Evolutionary conservation across 148 eudicot genomes (phyloP), one percentile per base, ranked within the genome.

Genomic region (Suaeda aralocaspica): DNA sequence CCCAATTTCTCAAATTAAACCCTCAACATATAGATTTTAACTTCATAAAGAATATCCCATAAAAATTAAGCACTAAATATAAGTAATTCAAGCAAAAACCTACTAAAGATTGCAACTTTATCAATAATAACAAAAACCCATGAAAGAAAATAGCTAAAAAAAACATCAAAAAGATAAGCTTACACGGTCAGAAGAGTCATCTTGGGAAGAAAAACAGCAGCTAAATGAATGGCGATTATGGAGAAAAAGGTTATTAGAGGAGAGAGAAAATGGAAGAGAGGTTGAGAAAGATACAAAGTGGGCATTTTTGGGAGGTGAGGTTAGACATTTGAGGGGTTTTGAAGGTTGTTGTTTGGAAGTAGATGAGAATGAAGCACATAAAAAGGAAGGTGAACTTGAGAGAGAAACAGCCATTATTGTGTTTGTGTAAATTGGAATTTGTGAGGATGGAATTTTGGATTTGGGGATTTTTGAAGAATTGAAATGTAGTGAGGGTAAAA

Each of bases 331-430:
- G 41, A 28, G 10, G 42, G 75, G 46, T 56, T 14, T 42, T 58
- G 33, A 44, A 65, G 50, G 42, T 67, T 68, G 70, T 24, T 65
- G 67, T 42, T n/a, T n/a, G n/a, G n/a, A n/a, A n/a, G 72, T 24
- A 31, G 69, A 16, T 44, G 67, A 58, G 46, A 59, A 49, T 29
- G 74, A 57, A 59, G 74, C 46, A 39, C 48, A 64, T 3, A 78
- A 29, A 15, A 70, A 73, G 22, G 62, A 58, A 48, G 69, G 48
- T 10, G 66, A 16, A 45, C 5, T 74, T 45, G 82, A 74, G 49
- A 78, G 74, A 58, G 74, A 78, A 26, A 69, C 53, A 25, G 82
- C 75, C 82, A 78, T 63, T 50, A 48, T 14, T 33, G 19, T 26
- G 50, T 53, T 33, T 4, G 15, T 41, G 16, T 2, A 15, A 16